phyloP scores from a whole-genome alignment of 306 rosid species.

The Acacia melanoxylon region DNA sequence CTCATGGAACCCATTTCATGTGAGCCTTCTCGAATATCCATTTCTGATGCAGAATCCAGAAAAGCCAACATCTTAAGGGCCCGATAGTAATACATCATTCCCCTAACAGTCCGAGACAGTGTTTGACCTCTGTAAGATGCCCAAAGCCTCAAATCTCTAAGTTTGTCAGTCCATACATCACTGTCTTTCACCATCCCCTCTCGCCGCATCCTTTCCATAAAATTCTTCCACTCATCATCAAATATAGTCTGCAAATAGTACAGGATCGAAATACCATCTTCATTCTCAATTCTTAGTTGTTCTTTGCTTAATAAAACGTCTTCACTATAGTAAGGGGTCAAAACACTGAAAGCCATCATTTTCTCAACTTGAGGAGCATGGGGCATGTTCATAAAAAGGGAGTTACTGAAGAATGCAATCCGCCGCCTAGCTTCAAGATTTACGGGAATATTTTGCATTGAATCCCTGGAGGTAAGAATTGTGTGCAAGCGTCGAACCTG shows the following conservation, averaged over 20 bases:
- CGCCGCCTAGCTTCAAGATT: not conserved
- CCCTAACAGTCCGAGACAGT: constrained; percentile 87
- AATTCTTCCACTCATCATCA: not conserved
- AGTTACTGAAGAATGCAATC: not conserved
- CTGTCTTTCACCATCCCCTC: not conserved
- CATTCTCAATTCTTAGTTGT: not conserved
- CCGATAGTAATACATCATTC: constrained; percentile 95
- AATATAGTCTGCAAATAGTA: constrained; percentile 3
- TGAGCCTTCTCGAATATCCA: constrained; percentile 58
- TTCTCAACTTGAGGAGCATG: constrained; percentile 57
- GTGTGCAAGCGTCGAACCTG: not conserved
- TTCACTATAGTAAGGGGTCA: constrained; percentile 91
- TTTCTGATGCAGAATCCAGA: constrained; percentile 93
- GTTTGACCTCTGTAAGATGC: constrained; percentile 97
- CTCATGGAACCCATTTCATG: not conserved
- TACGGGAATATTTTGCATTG: not conserved
- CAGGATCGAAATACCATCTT: not conserved
- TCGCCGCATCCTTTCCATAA: constrained; percentile 1
- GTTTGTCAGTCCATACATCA: not conserved
- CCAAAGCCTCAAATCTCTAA: constrained; percentile 91
- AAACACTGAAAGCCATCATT: constrained; percentile 96
- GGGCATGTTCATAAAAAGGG: constrained; percentile 1
- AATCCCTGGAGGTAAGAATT: not conserved
- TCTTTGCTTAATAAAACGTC: constrained; percentile 66
- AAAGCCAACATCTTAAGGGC: constrained; percentile 95